Conservation (phyloP, 352 stramenopile genomes). For the Pythium brachiatum region DNA sequence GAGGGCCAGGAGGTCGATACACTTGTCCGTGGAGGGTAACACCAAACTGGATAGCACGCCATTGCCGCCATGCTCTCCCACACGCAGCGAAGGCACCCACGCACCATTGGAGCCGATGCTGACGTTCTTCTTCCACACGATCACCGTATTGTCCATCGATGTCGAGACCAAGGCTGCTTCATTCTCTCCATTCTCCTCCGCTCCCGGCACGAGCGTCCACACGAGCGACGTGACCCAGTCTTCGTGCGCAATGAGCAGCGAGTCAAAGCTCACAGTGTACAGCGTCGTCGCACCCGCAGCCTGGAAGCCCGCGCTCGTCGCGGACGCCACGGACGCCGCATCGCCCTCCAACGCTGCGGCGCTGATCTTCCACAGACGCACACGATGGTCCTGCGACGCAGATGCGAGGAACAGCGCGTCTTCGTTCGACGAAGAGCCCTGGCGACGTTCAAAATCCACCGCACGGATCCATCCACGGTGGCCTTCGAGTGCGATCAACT, state of each 20-base stretch:
- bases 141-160: slow-evolving; percentile 80
- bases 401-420: slow-evolving; percentile 44
- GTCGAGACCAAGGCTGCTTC: slow-evolving; percentile 43
- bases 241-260: slow-evolving; percentile 68
- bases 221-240: slow-evolving; percentile 78
- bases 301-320: slow-evolving; percentile 35
- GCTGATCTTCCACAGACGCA: slow-evolving; percentile 67
- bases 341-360: neutral
- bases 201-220: slow-evolving; percentile 36
- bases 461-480: slow-evolving; percentile 69
- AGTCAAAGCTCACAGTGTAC: slow-evolving; percentile 63
- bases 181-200: neutral
- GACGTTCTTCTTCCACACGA: slow-evolving; percentile 48
- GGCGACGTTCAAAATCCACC: slow-evolving; percentile 43
- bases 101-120: slow-evolving; percentile 12
- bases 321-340: neutral
- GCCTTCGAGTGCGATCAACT: slow-evolving; percentile 47
- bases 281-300: slow-evolving; percentile 18
- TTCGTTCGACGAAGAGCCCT: neutral
- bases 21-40: slow-evolving; percentile 26
- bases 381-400: slow-evolving; percentile 64
- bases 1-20: slow-evolving; percentile 58
- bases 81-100: slow-evolving; percentile 50
- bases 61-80: slow-evolving; percentile 60
- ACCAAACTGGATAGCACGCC: slow-evolving; percentile 44